A percentile compares a stretch with the other conserved stretches of the same genome.
Evolutionary conservation across 257 asterid species (phyloP).

Genomic region (Gynochthodes officinalis): DNA sequence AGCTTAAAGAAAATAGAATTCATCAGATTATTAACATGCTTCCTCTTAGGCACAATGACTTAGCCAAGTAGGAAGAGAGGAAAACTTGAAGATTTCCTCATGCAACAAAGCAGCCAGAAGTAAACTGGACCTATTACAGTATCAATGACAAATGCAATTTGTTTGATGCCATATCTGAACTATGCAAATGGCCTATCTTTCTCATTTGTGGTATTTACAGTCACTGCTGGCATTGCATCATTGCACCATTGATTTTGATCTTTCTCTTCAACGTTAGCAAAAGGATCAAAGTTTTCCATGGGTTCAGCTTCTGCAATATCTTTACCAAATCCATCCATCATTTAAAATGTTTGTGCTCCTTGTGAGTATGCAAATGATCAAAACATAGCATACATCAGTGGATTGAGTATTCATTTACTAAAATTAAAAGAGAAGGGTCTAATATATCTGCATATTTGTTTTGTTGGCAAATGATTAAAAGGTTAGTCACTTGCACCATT

Average conservation of each 20-base stretch:
- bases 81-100: too few relatives aligned
- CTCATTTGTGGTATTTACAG: too few relatives aligned
- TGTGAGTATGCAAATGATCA: background rate
- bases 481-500: too few relatives aligned
- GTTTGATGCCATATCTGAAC: background rate
- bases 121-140: slow-evolving; percentile 5
- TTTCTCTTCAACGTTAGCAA: background rate
- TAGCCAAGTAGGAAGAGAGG: too few relatives aligned
- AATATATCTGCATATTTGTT: too few relatives aligned
- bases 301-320: background rate
- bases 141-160: too few relatives aligned
- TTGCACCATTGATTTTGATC: too few relatives aligned
- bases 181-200: background rate
- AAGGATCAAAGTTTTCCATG: background rate
- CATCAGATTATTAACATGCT: too few relatives aligned
- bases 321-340: background rate
- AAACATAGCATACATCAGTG: background rate
- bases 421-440: background rate
- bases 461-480: too few relatives aligned
- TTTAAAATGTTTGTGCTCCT: background rate
- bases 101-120: too few relatives aligned
- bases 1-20: background rate
- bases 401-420: background rate
- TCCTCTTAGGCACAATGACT: too few relatives aligned
- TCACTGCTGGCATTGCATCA: too few relatives aligned